Evolutionary conservation across 2,329 filamentous ascomycete genomes (phyloP), one percentile per base, ranked within the genome.

Genomic region (Bipolaris cookei): DNA sequence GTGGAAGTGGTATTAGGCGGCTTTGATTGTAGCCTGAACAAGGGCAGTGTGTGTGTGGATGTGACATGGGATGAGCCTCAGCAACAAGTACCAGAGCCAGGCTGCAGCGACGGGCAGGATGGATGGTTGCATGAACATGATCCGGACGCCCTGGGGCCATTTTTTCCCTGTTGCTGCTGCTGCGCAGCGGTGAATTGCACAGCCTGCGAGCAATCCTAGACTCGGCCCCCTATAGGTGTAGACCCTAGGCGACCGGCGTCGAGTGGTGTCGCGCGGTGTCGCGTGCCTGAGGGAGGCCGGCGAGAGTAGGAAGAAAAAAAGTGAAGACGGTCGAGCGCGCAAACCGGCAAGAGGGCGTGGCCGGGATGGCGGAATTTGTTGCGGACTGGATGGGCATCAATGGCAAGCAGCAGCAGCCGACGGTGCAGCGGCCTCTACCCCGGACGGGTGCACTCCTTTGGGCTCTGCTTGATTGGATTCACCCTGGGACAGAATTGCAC

Each of bases 21-120:
- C 58, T 60, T 59, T 61, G 65, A 67, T 51, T 70, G 72, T 61
- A 74, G 72, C 71, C 72, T 74, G 70, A 63, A 69, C 63, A 64
- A 62, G 62, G 47, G 61, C 56, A 60, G 66, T 65, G 64, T 51
- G 48, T 51, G 48, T 65, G 54, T 63, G 62, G 65, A 60, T 61
- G 39, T 51, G 51, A 60, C 63, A 44, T 51, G 51, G 54, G 56
- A 57, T 45, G 50, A 54, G 58, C 56, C 59, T 54, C 58, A 58
- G 51, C 58, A 54, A 43, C 54, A 51, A 56, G 63, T 55, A 58
- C 54, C 49, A 57, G 55, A 64, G 65, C 61, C 55, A 67, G 70
- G 67, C 66, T 61, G 60, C 65, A 61, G 62, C 42, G 59, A 54
- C 50, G 53, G 62, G 59, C 58, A 67, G 62, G 48, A 61, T 38